Evolutionary conservation across 495 filamentous ascomycete genomes (phyloP), one percentile per base, ranked within the genome.

Genomic region (Daldinia vernicosa): DNA sequence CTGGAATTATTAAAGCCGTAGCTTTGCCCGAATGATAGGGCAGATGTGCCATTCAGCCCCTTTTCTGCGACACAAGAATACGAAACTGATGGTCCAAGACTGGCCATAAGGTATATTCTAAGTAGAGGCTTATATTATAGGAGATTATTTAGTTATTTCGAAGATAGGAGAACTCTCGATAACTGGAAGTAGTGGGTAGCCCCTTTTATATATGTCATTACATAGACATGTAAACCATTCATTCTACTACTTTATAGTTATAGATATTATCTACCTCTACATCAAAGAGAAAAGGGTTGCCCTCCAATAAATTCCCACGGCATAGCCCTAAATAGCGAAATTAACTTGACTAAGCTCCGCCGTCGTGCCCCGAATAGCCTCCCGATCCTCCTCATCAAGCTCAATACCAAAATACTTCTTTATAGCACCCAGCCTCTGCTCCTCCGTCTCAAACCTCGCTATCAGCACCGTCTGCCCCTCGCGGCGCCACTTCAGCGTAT

Each of bases 401-500:
- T 76, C 69, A 53, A 92, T 85, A 7, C 80, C 83, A 68, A 91
- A 91, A 65, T 85, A 86, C 71, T 81, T 81, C 39, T 75, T 73
- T 63, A 92, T 70, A 15, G 84, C 89, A 39, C 76, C 56, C 7
- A 86, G 59, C 56, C 88, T 81, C 58, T 90, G 79, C 61, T 77
- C 80, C 62, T 92, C 86, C 1, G 65, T 84, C 67, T 81, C 63
- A 45, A 87, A 82, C 8, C 57, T 75, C 72, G 80, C 77, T n/a
- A 88, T 59, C 0, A 85, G 72, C 70, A 83, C 80, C 17, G 82
- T 81, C 70, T 80, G 75, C 1, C 82, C 86, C 4, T 80, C 76
- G 9, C 88, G 74, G 60, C 84, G 83, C 78, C 81, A 82, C 75
- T 89, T 92, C n/a, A 92, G 72, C 47, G 83, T 79, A 8, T 84